Base-by-base conservation (phyloP, 352 stramenopile genomes). In the Blastocystis sp. region DNA sequence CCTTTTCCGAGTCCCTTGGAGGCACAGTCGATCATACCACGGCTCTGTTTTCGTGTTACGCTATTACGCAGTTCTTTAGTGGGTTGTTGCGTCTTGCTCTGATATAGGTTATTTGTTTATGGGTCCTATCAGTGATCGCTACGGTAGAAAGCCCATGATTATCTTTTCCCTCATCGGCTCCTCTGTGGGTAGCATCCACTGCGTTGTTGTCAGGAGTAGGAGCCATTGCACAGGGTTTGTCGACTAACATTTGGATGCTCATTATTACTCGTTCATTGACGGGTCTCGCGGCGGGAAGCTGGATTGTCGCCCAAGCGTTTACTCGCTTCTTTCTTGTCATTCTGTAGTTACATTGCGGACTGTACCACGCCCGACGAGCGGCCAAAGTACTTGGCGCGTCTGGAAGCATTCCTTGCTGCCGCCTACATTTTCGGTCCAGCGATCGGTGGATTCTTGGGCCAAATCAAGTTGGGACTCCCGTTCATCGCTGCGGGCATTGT, bases 31-130 rank as follows among this genome's bases (percentile, higher is more conserved):
- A 79, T 42, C 38, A 79, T 43, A 42, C 52, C 21, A 79, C 38
- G 24, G n/a, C 28, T 42, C n/a, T 79, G 10, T 79, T 79, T 21
- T 79, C 69, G 2, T 43, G 69, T 3, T 79, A 79, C 48, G 69
- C 69, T 79, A 17, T 79, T 40, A 79, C 42, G n/a, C 69, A 79
- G n/a, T 64, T 79, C 38, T 43, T 79, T 10, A 79, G 69, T 79
- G 11, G 1, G 14, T 24, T 24, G 11, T 61, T 9, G 4, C 11
- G 62, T 42, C 19, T 43, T 38, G n/a, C 74, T 57, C 3, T 45
- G 7, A 63, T 71, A 24, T 70, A 87, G 76, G 76, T 74, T 70
- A 70, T 87, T 61, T 87, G 40, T 70, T 70, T 24, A 87, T 87
- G 76, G 76, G 76, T 52, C 61, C 11, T 3, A 7, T 87, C 28